phyloP scores from a whole-genome alignment of 2,329 filamentous ascomycete species.

The Fusarium cyanostomum region DNA sequence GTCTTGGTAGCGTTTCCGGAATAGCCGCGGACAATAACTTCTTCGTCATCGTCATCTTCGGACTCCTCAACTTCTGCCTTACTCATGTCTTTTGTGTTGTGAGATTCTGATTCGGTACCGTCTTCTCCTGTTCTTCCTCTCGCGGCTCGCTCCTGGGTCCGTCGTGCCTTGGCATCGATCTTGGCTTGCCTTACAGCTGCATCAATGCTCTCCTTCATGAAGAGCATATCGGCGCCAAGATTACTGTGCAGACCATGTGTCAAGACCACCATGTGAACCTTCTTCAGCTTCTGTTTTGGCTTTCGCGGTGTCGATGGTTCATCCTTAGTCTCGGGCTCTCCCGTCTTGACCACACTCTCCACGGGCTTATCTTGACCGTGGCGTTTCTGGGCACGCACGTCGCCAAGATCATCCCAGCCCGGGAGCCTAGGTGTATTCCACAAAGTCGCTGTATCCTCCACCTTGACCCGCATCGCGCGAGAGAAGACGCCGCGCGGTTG shows the following conservation, averaged over 20 bases:
- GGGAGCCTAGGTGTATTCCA: conserved; percentile 94
- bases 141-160: conserved; percentile 58
- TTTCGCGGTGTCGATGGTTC: conserved; percentile 27
- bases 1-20: conserved; percentile 90
- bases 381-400: conserved; percentile 39
- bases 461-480: conserved; percentile 76
- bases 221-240: conserved; percentile 94
- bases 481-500: conserved; percentile 85
- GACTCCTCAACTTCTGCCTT: conserved; percentile 56
- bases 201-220: conserved; percentile 96
- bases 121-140: conserved; percentile 15
- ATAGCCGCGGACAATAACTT: conserved; percentile 90
- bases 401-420: conserved; percentile 62
- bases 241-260: conserved; percentile 98
- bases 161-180: conserved; percentile 71
- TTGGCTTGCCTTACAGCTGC: conserved; percentile 79
- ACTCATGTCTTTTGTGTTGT: conserved; percentile 38
- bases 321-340: conserved; percentile 42
- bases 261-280: conserved; percentile 88
- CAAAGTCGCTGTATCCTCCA: conserved; percentile 87
- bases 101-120: conserved; percentile 18
- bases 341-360: conserved; percentile 48
- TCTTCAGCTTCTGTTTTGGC: conserved; percentile 75
- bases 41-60: conserved; percentile 72
- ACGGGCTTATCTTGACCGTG: conserved; percentile 46